phyloP scores from a whole-genome alignment of 2,329 filamentous ascomycete genomes.

The Mariannaea elegans region DNA sequence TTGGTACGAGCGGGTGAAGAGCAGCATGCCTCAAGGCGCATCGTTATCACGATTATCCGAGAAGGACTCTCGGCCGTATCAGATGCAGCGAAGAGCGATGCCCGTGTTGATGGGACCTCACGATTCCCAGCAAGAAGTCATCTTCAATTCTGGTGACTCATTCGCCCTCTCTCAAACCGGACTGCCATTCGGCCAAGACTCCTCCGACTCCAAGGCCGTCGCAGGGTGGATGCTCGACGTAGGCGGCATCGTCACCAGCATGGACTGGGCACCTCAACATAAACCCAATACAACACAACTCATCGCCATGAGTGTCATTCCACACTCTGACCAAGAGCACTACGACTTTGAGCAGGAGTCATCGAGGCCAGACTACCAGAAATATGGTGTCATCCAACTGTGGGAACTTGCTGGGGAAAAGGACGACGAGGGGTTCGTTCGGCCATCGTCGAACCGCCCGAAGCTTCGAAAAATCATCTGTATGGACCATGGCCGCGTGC shows the following conservation, averaged over 20 bases:
- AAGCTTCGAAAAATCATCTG: slow-evolving; percentile 56
- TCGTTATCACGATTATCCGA: slow-evolving; percentile 30
- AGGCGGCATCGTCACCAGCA: slow-evolving; percentile 60
- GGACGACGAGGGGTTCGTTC: slow-evolving; percentile 41
- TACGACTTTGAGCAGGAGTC: slow-evolving; percentile 51
- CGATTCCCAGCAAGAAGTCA: slow-evolving; percentile 42
- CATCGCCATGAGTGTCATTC: slow-evolving; percentile 61
- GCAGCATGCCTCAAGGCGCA: slow-evolving; percentile 21
- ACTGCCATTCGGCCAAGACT: slow-evolving; percentile 41
- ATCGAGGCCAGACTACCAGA: slow-evolving; percentile 48
- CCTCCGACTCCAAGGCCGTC: slow-evolving; percentile 32
- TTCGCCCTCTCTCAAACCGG: slow-evolving; percentile 41
- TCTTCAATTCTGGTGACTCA: slow-evolving; percentile 39
- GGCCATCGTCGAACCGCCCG: slow-evolving; percentile 48
- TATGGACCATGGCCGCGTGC: slow-evolving; percentile 60
- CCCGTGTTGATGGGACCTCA: slow-evolving; percentile 47
- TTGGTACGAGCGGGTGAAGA: slow-evolving; percentile 39
- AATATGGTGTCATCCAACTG: slow-evolving; percentile 60
- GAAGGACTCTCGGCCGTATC: slow-evolving; percentile 43
- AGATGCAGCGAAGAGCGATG: slow-evolving; percentile 39
- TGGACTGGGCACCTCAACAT: slow-evolving; percentile 60
- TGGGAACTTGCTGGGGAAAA: slow-evolving; percentile 56
- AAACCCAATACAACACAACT: slow-evolving; percentile 52
- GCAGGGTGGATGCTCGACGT: slow-evolving; percentile 64
- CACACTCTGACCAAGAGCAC: slow-evolving; percentile 59